A percentile compares a stretch with the other conserved stretches of the same genome.
These are phyloP conservation scores for Cucumis sativus DNA, from an alignment of 306 rosid genomes.

Conservation along the genomic window Cucumber_9930_V3 NC_026660.2:25088501-25089000, in stretches of 20 bases:
- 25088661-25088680: not conserved
- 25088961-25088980: not conserved
- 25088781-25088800: not conserved
- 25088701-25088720: not conserved
- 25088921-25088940: not conserved
- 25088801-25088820: not conserved
- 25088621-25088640: not conserved
- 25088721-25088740: not conserved
- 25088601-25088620: slow-evolving; percentile 12
- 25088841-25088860: not conserved
- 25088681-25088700: not conserved
- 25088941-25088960: not conserved
- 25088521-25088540: slow-evolving; percentile 43
- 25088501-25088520: slow-evolving; percentile 18
- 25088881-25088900: not conserved
- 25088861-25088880: not conserved
- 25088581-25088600: not conserved
- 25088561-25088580: slow-evolving; percentile 19
- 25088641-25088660: not conserved
- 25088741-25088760: not conserved
- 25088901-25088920: not conserved
- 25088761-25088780: not conserved
- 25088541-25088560: slow-evolving; percentile 30
- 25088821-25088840: not conserved
- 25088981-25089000: not conserved